phyloP scores from a whole-genome alignment of 768 basidiomycete genomes.

The Trametes cingulata region DNA sequence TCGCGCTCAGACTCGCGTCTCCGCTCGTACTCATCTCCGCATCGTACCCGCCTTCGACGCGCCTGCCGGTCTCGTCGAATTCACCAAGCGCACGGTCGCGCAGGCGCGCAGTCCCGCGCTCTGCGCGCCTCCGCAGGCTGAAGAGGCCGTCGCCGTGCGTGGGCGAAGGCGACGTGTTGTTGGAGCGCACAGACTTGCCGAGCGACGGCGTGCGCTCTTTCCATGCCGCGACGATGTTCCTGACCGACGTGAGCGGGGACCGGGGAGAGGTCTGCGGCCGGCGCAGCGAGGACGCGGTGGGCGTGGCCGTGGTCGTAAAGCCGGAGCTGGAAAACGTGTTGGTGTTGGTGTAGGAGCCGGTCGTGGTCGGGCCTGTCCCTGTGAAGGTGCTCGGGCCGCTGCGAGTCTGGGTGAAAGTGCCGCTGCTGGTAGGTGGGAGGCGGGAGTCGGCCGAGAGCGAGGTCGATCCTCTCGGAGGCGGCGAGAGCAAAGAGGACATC shows the following conservation, averaged over 20 bases:
- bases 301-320: slow-evolving; percentile 28
- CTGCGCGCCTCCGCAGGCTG: slow-evolving; percentile 48
- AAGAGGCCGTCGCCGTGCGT: slow-evolving; percentile 47
- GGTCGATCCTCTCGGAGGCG: slow-evolving; percentile 42
- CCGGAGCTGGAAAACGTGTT: slow-evolving; percentile 39
- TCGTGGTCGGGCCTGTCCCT: slow-evolving; percentile 29
- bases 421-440: slow-evolving; percentile 31
- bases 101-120: slow-evolving; percentile 35
- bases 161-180: slow-evolving; percentile 23
- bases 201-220: slow-evolving; percentile 67
- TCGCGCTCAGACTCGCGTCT: slow-evolving; percentile 32
- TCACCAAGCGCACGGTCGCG: slow-evolving; percentile 19
- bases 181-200: slow-evolving; percentile 24
- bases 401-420: slow-evolving; percentile 41
- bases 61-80: slow-evolving; percentile 15
- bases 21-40: slow-evolving; percentile 32
- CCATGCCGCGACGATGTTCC: slow-evolving; percentile 80
- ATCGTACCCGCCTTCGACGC: slow-evolving; percentile 3
- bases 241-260: slow-evolving; percentile 67
- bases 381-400: slow-evolving; percentile 30
- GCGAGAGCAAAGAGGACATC: slow-evolving; percentile 50
- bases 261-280: slow-evolving; percentile 65
- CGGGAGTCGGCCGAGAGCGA: slow-evolving; percentile 27
- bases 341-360: slow-evolving; percentile 37
- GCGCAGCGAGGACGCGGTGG: slow-evolving; percentile 54